A percentile compares a stretch with the other conserved stretches of the same genome.
These are phyloP conservation scores for Aphanomyces invadans DNA, from an alignment of 352 stramenopile genomes.

Conservation along the genomic window DNA sequence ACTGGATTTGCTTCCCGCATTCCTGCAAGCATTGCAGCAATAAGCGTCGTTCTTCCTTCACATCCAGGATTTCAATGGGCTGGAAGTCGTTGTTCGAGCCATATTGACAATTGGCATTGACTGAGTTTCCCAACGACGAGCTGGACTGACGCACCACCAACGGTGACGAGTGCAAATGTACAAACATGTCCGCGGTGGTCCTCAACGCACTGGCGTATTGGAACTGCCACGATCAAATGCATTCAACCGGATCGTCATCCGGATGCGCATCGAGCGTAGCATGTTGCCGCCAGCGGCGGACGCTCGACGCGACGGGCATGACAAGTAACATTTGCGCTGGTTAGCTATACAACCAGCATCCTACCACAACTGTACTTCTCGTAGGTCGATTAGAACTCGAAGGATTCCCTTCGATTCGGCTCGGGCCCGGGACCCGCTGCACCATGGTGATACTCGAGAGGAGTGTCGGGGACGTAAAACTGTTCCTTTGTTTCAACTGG, in stretches of 20 bases:
- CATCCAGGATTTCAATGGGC: conserved; percentile 80
- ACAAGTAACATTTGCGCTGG: too few relatives aligned
- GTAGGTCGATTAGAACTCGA: conserved; percentile 17
- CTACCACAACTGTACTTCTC: too few relatives aligned
- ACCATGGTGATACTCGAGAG: not conserved
- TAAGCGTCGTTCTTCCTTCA: conserved; percentile 65
- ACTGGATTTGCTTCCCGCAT: conserved; percentile 50
- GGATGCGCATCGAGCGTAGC: not conserved
- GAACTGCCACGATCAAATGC: not conserved
- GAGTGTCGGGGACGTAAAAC: conserved; percentile 18
- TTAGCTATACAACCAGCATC: too few relatives aligned
- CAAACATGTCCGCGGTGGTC: conserved; percentile 47
- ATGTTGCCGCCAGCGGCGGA: too few relatives aligned
- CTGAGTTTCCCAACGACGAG: conserved; percentile 51
- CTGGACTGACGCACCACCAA: conserved; percentile 55
- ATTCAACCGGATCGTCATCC: not conserved
- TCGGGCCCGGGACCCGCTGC: not conserved
- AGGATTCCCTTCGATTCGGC: conserved; percentile 20
- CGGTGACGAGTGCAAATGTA: conserved; percentile 76
- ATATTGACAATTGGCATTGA: conserved; percentile 30
- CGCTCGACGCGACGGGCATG: too few relatives aligned
- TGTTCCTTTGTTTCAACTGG: conserved; percentile 16
- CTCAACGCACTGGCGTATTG: too few relatives aligned
- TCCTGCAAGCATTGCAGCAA: conserved; percentile 68
- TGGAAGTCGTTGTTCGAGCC: conserved; percentile 40